Evolutionary conservation across 129 eudicot genomes (phyloP).

Genomic region (Rutidosis leptorrhynchoides): DNA sequence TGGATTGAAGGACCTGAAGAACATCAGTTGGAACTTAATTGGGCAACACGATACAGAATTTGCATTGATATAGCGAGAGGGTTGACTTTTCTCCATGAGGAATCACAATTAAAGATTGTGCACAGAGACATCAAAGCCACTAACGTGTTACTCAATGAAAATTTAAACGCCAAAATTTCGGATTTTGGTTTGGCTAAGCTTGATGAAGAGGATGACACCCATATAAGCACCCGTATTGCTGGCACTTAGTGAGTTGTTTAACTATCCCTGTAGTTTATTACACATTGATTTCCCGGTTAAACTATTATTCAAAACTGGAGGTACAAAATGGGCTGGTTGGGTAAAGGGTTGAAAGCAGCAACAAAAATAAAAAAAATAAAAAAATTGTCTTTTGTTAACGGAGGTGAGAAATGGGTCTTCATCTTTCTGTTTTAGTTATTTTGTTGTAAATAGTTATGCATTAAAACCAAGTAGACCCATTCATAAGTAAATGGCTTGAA

Average conservation of each 20-base stretch:
- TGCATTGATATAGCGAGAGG: slow-evolving; percentile 75
- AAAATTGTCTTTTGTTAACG: too few relatives aligned
- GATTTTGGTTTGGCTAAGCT: slow-evolving; percentile 86
- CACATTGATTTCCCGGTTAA: not conserved
- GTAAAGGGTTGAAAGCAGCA: not conserved
- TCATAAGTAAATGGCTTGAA: not conserved
- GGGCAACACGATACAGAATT: slow-evolving; percentile 67
- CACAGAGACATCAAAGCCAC: slow-evolving; percentile 84
- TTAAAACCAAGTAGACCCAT: too few relatives aligned
- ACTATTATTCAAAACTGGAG: not conserved
- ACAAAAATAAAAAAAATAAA: too few relatives aligned
- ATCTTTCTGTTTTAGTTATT: too few relatives aligned
- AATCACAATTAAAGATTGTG: slow-evolving; percentile 69
- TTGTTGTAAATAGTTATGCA: too few relatives aligned
- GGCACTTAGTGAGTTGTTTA: slow-evolving; percentile 67
- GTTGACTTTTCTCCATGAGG: slow-evolving; percentile 73
- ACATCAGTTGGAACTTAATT: slow-evolving; percentile 48
- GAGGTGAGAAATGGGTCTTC: too few relatives aligned
- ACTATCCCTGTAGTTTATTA: not conserved
- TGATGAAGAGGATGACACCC: slow-evolving; percentile 76
- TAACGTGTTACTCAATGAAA: slow-evolving; percentile 63
- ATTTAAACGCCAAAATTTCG: slow-evolving; percentile 67
- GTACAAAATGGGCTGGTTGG: not conserved
- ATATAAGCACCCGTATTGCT: slow-evolving; percentile 72
- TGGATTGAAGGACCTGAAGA: slow-evolving; percentile 49